Evolutionary conservation across 495 filamentous ascomycete genomes (phyloP), one percentile per base, ranked within the genome.

Genomic region (Neurospora cerealis): DNA sequence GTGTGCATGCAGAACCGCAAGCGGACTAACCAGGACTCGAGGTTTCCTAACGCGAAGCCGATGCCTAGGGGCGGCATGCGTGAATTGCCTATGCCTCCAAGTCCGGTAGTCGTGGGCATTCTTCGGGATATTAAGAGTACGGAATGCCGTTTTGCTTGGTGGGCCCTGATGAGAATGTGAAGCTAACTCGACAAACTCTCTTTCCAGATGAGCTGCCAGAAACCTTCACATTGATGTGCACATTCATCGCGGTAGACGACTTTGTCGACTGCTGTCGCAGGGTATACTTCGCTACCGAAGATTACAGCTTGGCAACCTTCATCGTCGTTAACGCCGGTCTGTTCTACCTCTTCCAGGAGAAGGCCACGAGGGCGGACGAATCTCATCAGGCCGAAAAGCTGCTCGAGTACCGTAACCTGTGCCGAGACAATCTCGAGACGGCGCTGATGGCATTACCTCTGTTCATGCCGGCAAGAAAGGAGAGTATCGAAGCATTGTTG

Each of bases 271-370:
- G 85, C 69, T 90, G 88, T 74, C 86, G 87, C 5, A 83, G 85
- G 73, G 81, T 91, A 0, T 91, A 89, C 73, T 91, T 91, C 69
- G 82, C 83, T 28, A 87, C 86, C 2, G 87, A 90, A 8, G 86
- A 89, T 19, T 86, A 84, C 74, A 86, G 88, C 3, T 82, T 88
- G 40, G 83, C 86, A 1, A 85, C 85, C 0, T 89, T 89, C 71
- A 86, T 89, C 34, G 80, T 87, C 17, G 85, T 89, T 0, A 89
- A 88, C 72, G 83, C 87, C 13, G 85, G 86, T 0, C 79, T 92
- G 5, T 88, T 88, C 60, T 86, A 87, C 74, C 73, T 90, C 5
- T 87, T 92, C 69, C 81, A 84, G 42, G 89, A 91, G 40, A 80
- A 81, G 42, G 83, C 82, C 36, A 75, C 82, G 17, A 72, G 73